phyloP scores from a whole-genome alignment of 495 filamentous ascomycete species.

The Elasticomyces elasticus region DNA sequence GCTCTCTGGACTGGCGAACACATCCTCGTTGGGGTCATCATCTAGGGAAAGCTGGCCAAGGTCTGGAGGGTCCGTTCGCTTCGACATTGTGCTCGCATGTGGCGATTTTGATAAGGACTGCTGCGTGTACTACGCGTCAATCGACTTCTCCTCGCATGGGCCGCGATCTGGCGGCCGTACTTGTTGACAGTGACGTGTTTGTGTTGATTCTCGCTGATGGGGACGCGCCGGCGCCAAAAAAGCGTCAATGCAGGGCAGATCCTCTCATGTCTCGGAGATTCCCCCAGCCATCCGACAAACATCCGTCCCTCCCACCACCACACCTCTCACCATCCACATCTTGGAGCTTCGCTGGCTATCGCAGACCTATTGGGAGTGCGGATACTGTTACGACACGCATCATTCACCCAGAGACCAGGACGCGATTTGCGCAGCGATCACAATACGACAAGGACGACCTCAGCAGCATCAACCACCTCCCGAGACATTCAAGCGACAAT shows the following conservation, averaged over 20 bases:
- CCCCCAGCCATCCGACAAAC: not conserved
- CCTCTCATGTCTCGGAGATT: too few species aligned
- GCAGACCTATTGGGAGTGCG: not conserved
- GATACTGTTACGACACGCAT: not conserved
- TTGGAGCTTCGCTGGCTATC: too few species aligned
- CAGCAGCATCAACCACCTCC: too few species aligned
- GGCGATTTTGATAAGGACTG: not conserved
- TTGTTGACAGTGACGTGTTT: constrained; percentile 5
- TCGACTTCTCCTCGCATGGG: not conserved
- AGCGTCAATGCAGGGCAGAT: too few species aligned
- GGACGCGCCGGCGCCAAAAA: not conserved
- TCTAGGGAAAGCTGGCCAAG: constrained; percentile 26
- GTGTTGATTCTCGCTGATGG: constrained; percentile 7
- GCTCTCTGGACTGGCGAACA: constrained; percentile 58
- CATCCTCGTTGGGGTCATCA: constrained; percentile 50
- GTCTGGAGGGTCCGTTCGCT: constrained; percentile 6
- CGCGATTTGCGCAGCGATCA: not conserved
- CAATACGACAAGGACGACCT: too few species aligned
- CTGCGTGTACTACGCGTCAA: constrained; percentile 4
- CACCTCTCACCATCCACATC: not conserved
- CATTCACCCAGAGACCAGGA: not conserved
- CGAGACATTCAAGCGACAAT: too few species aligned
- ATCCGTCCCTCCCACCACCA: not conserved
- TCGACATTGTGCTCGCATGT: constrained; percentile 13
- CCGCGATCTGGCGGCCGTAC: constrained; percentile 8